These are phyloP conservation scores for Tolypocladium album DNA, from an alignment of 2,329 filamentous ascomycete genomes.

Conservation along the genomic window DNA sequence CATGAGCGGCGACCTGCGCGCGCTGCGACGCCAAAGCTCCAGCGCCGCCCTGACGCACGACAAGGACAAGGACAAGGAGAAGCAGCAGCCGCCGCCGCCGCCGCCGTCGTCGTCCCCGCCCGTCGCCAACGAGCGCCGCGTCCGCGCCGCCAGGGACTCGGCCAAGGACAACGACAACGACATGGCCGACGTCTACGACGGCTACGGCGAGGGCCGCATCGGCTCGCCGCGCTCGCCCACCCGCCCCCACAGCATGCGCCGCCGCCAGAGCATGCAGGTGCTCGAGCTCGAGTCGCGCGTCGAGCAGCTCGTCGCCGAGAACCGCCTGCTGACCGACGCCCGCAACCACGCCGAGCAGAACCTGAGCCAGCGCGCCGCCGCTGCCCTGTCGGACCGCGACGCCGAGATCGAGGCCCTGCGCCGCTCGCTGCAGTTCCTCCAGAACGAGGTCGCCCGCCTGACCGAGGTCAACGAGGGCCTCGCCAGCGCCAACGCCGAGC, in stretches of 20 bases:
- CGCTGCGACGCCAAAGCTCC: constrained; percentile 26
- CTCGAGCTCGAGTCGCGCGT: constrained; percentile 82
- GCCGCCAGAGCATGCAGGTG: constrained; percentile 94
- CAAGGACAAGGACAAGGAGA: constrained; percentile 11
- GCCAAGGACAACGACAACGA: constrained; percentile 43
- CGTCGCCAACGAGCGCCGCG: constrained; percentile 78
- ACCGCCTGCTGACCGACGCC: constrained; percentile 65
- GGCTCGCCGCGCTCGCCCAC: constrained; percentile 87
- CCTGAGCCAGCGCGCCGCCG: constrained; percentile 54
- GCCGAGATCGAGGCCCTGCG: constrained; percentile 76
- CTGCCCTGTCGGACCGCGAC: constrained; percentile 70
- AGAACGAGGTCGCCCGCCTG: constrained; percentile 70
- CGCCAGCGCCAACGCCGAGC: constrained; percentile 62
- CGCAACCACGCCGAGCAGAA: constrained; percentile 58
- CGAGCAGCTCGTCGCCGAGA: constrained; percentile 78
- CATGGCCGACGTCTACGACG: constrained; percentile 93
- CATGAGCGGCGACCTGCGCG: constrained; percentile 62
- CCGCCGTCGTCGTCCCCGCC: constrained; percentile 38
- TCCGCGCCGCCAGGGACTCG: constrained; percentile 40
- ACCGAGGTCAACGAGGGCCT: constrained; percentile 76
- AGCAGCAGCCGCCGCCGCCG: not conserved
- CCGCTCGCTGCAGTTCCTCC: constrained; percentile 67
- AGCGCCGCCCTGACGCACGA: not conserved
- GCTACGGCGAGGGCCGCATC: constrained; percentile 78
- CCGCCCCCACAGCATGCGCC: constrained; percentile 88